Base-by-base conservation (phyloP, 2,329 filamentous ascomycete species). In the Talaromyces sp. region DNA sequence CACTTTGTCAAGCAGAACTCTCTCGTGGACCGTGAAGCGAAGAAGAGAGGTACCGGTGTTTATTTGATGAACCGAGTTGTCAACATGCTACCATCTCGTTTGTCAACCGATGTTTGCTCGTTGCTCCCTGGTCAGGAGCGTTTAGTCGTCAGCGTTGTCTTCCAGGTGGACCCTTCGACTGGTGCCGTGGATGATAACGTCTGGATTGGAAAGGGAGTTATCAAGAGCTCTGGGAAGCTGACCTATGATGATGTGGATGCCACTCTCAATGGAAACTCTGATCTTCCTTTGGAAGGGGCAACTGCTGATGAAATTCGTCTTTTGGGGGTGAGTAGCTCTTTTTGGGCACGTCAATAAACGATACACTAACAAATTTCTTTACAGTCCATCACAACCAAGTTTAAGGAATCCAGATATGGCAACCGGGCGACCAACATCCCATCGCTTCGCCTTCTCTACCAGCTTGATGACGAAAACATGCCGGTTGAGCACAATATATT, bases 1-100 rank as follows among this genome's bases (percentile, higher is more conserved):
- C 92, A 99, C 79, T 99, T 99, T 73, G 91, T 99, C 75, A 98
- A 98, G 83, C 84, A 89, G 55, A 96, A 96, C 81, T 96, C 93
- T 16, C 85, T 98, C 53, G 93, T 98, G 57, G 95, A 99, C 72
- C 89, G 95, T 54, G 95, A 99, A 78, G 95, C 95, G 10, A 96
- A 95, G 85, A 99, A 98, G 84, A 91, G 95, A 67, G 94, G 94
- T 64, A 98, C 93, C 61, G 93, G 92, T 40, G 95, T 99, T 28
- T 96, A 98, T 73, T 83, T 99, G 65, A 89, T 96, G 79, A 95
- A 96, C 80, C 88, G 92, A 80, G 89, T 81, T 82, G 94, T 85
- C 83, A 94, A 82, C 70, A 88, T 99, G 84, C 86, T 99, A 42
- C 95, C 95, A 14, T 84, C 90, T 1, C 92, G 91, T 77, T 82